Evolutionary conservation across 2,329 filamentous ascomycete genomes (phyloP).

Genomic region (Plenodomus biglobosus): DNA sequence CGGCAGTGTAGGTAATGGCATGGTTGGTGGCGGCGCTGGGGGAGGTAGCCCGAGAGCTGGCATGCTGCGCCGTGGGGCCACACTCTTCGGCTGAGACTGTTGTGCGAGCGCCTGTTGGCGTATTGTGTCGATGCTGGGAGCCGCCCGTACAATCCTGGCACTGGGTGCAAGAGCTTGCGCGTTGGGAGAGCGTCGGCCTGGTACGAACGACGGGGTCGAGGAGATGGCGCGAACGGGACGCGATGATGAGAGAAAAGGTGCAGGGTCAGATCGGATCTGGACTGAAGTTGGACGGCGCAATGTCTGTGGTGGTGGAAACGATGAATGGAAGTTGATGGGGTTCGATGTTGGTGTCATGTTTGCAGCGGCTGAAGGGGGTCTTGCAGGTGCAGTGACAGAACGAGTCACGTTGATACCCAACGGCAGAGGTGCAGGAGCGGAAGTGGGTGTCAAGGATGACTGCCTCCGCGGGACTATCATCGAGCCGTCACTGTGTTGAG

Average conservation of each 20-base stretch:
- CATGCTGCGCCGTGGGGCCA: conserved; percentile 39
- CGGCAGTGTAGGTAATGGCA: conserved; percentile 48
- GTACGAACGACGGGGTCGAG: conserved; percentile 37
- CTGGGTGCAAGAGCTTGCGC: conserved; percentile 9
- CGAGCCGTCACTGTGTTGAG: conserved; percentile 30
- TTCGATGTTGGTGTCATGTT: conserved; percentile 14
- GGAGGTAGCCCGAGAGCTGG: conserved; percentile 48
- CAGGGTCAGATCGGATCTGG: conserved; percentile 47
- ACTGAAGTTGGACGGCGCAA: conserved; percentile 49
- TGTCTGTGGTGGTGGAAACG: conserved; percentile 16
- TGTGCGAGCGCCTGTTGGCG: conserved; percentile 23
- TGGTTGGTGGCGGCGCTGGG: conserved; percentile 50
- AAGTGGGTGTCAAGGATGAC: conserved; percentile 27
- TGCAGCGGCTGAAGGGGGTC: conserved; percentile 17
- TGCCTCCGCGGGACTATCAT: conserved; percentile 33
- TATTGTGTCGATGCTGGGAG: conserved; percentile 28
- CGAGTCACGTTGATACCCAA: conserved; percentile 29
- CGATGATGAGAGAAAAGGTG: conserved; percentile 47
- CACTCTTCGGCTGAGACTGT: conserved; percentile 14
- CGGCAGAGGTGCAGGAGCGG: conserved; percentile 28
- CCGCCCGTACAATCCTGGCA: conserved; percentile 14
- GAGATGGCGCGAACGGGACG: conserved; percentile 36
- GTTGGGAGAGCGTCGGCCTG: conserved; percentile 26
- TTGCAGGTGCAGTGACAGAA: conserved; percentile 36
- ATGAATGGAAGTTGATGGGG: conserved; percentile 11